Evolutionary conservation across 768 basidiomycete genomes (phyloP), one percentile per base, ranked within the genome.

Genomic region (Tulasnella sp.): DNA sequence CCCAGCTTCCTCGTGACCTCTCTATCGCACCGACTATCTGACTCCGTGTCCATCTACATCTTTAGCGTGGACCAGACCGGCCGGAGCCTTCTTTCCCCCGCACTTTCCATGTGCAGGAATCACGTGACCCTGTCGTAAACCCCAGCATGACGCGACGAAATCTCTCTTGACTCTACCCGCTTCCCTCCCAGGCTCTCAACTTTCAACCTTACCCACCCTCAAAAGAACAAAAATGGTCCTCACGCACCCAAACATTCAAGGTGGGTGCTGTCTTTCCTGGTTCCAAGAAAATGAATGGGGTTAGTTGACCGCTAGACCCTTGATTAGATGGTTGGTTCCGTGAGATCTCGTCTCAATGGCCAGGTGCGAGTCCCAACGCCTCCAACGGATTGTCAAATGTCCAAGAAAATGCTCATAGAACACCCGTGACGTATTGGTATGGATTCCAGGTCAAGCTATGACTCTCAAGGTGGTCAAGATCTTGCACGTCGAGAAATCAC

Each of bases 261-360:
- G 81, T 80, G 40, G 19, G 75, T n/a, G n/a, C 12, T 18, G 27
- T 19, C 34, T 68, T 10, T 68, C 7, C 31, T 36, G 6, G 8
- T 68, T 14, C 62, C n/a, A 34, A 3, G 16, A 6, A 18, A 68
- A 36, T 34, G 10, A 12, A 18, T 68, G 10, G 27, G 62, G 34
- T 31, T 68, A 34, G 27, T 14, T 39, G 40, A 80, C 48, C 75
- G 24, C 71, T 31, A 19, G 39, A n/a, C 36, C 82, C 24, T n/a
- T 34, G 42, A 34, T 40, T 71, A 92, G 96, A 96, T 88, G 96
- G 96, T 85, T 97, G 96, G 96, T 98, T 97, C 88, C 91, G 94
- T 80, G 96, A 98, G 87, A 93, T 96, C 83, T 95, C 94, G 38
- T 90, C 94, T 24, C 96, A 98, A 87, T 98, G 96, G 96, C 96